Evolutionary conservation across 768 basidiomycete species (phyloP), one percentile per base, ranked within the genome.

Genomic region (Suillus clintonianus): DNA sequence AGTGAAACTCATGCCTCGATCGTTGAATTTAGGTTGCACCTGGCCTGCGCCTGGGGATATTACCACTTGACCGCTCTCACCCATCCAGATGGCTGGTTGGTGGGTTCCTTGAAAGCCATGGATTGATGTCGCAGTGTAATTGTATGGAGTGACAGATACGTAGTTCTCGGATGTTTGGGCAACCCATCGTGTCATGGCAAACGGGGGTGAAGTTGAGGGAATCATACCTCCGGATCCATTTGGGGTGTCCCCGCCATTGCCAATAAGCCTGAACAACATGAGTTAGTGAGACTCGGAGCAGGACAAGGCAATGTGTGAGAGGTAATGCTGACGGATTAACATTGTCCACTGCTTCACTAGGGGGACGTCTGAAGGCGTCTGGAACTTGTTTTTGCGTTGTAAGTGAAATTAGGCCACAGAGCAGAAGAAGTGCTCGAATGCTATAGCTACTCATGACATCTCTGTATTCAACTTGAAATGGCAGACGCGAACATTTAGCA

Each of bases 71-170:
- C 84, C 90, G 65, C 86, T 90, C 68, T 91, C 90, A 3, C 89
- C 92, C 91, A 94, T 94, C 92, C 91, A 94, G 42, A 94, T 93
- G 0, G 92, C 92, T 13, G 92, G 91, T 67, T 92, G 92, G 60
- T 91, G 86, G 4, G 92, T 93, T 5, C 85, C 91, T 54, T 89
- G 85, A 68, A 94, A 92, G 1, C 92, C 92, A 67, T 91, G 88
- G 4, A 93, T 84, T 14, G 69, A 70, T 0, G 73, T 76, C 63
- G 82, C 83, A 0, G 89, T 88, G 72, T 84, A 82, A 72, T 91
- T 90, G 69, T 89, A 91, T 5, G 90, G 88, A 2, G 86, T 86
- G 11, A 86, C 81, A 5, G 89, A 91, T 54, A 90, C 89, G 64
- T 89, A 91, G 75, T 91, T 92, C 62, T 86, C 78, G 63, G 89